Conservation (phyloP, 805 yeast genomes). For the Ascoidea rubescens region DNA sequence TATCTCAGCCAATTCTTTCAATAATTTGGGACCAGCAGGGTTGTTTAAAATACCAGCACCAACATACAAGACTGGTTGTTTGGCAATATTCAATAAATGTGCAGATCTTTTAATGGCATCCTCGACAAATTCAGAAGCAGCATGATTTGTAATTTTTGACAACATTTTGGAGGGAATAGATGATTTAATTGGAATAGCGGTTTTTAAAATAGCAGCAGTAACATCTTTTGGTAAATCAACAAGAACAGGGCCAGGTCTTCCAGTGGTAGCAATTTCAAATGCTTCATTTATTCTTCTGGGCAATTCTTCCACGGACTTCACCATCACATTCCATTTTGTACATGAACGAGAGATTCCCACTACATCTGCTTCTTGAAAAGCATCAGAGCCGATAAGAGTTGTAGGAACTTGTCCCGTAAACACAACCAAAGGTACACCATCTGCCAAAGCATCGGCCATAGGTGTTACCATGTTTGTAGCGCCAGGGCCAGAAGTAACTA, state of each 20-base stretch:
- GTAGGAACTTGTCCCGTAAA: constrained; percentile 98
- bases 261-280: constrained; percentile 88
- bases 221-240: constrained; percentile 98
- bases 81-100: constrained; percentile 61
- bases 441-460: constrained; percentile 93
- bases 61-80: constrained; percentile 78
- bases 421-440: constrained; percentile 94
- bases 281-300: constrained; percentile 97
- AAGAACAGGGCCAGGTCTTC: constrained; percentile 97
- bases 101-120: constrained; percentile 72
- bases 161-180: constrained; percentile 65
- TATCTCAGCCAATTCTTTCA: constrained; percentile 78
- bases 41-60: constrained; percentile 84
- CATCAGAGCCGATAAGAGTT: constrained; percentile 91
- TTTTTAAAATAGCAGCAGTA: constrained; percentile 78
- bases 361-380: constrained; percentile 98
- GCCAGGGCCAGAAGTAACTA: constrained; percentile 99
- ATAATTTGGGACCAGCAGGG: constrained; percentile 63
- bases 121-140: constrained; percentile 59
- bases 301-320: constrained; percentile 82
- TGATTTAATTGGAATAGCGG: constrained; percentile 69
- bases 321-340: constrained; percentile 99
- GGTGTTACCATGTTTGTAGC: constrained; percentile 99
- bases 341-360: constrained; percentile 94
- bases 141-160: constrained; percentile 52